Evolutionary conservation across 2,329 filamentous ascomycete species (phyloP).

Genomic region (Plenodomus lindquistii): DNA sequence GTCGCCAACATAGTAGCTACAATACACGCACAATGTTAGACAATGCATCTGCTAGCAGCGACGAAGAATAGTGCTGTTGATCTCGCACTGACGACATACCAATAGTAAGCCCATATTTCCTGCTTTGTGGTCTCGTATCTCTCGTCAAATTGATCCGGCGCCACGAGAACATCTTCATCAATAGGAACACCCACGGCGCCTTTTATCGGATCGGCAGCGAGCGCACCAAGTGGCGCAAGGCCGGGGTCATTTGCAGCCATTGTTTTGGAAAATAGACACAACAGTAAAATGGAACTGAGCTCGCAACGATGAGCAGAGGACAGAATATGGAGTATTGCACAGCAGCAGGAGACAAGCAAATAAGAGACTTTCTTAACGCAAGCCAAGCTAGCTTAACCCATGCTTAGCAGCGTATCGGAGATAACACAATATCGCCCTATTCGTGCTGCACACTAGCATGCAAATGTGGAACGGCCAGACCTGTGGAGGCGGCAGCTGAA

Average conservation of each 20-base stretch:
- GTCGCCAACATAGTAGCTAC: conserved; percentile 66
- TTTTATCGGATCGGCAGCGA: conserved; percentile 22
- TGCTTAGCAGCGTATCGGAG: too few species aligned
- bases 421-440: too few species aligned
- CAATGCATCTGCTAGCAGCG: conserved; percentile 4
- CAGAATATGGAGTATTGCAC: not conserved
- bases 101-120: conserved; percentile 63
- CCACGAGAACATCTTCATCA: conserved; percentile 49
- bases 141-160: conserved; percentile 60
- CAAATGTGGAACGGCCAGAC: too few species aligned
- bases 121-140: conserved; percentile 55
- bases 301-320: not conserved
- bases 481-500: too few species aligned
- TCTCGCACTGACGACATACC: too few species aligned
- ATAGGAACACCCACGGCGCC: conserved; percentile 21
- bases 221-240: conserved; percentile 25
- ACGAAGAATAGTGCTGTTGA: not conserved
- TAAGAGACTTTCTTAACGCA: conserved; percentile 1
- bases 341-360: not conserved
- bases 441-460: too few species aligned
- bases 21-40: conserved; percentile 4
- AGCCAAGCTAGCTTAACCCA: too few species aligned
- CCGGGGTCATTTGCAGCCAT: conserved; percentile 30
- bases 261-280: not conserved
- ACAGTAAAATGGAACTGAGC: not conserved